Percentiles rank a stretch among this genome's conserved stretches.
Evolutionary conservation across 2,329 filamentous ascomycete species (phyloP).

Genomic region (Pseudocercospora macadamiae): DNA sequence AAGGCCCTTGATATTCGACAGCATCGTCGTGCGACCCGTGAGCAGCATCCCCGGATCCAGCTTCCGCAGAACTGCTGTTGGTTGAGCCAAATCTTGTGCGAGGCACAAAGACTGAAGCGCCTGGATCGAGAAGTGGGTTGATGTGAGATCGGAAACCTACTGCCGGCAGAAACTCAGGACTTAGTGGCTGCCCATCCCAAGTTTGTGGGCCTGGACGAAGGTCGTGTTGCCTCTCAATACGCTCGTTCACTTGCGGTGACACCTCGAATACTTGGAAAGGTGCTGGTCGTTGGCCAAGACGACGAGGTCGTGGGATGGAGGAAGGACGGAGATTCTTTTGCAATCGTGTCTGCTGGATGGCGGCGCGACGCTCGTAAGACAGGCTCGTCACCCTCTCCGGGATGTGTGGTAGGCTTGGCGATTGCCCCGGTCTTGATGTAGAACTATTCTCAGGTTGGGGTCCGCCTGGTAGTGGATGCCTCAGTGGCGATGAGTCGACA

Average conservation of each 20-base stretch:
- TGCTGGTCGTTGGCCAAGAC: background rate
- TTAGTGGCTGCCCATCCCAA: background rate
- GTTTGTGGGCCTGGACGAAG: background rate
- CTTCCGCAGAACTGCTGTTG: constrained; percentile 13
- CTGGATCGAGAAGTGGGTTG: constrained; percentile 32
- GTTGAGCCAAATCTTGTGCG: constrained; percentile 29
- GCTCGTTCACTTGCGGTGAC: background rate
- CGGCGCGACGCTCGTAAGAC: background rate
- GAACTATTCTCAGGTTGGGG: background rate
- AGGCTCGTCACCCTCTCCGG: background rate
- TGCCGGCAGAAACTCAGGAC: background rate
- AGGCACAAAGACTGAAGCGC: constrained; percentile 35
- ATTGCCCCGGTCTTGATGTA: background rate
- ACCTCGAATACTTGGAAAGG: background rate
- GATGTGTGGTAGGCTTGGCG: background rate
- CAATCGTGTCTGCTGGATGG: background rate
- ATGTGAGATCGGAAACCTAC: background rate
- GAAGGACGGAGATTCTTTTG: constrained; percentile 1
- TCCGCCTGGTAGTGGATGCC: background rate
- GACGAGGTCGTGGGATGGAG: constrained; percentile 1
- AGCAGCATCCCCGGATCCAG: too few relatives aligned
- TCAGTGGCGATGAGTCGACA: background rate
- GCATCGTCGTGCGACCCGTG: background rate
- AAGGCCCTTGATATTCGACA: constrained; percentile 4
- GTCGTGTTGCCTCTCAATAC: background rate